Evolutionary conservation across 73 alveolate genomes (phyloP).

Genomic region (Blepharisma japonicum): DNA sequence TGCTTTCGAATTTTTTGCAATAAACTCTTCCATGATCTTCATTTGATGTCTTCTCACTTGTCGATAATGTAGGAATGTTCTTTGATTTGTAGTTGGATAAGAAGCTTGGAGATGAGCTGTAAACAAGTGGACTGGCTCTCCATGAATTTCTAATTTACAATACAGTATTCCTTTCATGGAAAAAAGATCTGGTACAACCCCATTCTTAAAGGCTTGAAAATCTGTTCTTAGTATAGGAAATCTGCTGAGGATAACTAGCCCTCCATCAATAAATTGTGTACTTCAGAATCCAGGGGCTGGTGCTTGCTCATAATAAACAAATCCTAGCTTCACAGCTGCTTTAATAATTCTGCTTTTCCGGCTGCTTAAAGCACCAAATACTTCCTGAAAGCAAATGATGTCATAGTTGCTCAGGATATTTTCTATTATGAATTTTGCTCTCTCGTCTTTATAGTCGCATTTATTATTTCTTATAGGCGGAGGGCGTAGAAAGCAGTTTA

Average conservation of each 20-base stretch:
- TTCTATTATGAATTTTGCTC: slow-evolving; percentile 56
- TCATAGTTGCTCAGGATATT: slow-evolving; percentile 63
- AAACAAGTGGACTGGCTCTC: slow-evolving; percentile 67
- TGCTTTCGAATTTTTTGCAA: slow-evolving; percentile 47
- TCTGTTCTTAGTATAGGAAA: slow-evolving; percentile 73
- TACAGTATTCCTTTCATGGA: slow-evolving; percentile 80
- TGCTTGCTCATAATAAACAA: slow-evolving; percentile 59
- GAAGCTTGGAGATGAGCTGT: slow-evolving; percentile 88
- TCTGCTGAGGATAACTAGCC: slow-evolving; percentile 78
- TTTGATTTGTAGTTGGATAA: slow-evolving; percentile 51
- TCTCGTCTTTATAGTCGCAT: slow-evolving; percentile 76
- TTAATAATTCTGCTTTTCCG: slow-evolving; percentile 70
- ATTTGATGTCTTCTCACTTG: slow-evolving; percentile 57
- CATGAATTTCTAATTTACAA: slow-evolving; percentile 65
- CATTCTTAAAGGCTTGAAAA: slow-evolving; percentile 65
- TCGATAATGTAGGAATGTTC: slow-evolving; percentile 59
- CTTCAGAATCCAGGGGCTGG: slow-evolving; percentile 86
- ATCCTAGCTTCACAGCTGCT: slow-evolving; percentile 75
- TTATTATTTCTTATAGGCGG: slow-evolving; percentile 81
- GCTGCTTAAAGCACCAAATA: slow-evolving; percentile 72
- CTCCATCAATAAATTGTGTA: slow-evolving; percentile 82
- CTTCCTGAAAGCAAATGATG: slow-evolving; percentile 87
- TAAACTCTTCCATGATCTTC: slow-evolving; percentile 48
- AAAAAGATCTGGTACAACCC: slow-evolving; percentile 72
- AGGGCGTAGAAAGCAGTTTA: slow-evolving; percentile 87